phyloP scores from a whole-genome alignment of 2,329 filamentous ascomycete species.

The Curvularia lunata region DNA sequence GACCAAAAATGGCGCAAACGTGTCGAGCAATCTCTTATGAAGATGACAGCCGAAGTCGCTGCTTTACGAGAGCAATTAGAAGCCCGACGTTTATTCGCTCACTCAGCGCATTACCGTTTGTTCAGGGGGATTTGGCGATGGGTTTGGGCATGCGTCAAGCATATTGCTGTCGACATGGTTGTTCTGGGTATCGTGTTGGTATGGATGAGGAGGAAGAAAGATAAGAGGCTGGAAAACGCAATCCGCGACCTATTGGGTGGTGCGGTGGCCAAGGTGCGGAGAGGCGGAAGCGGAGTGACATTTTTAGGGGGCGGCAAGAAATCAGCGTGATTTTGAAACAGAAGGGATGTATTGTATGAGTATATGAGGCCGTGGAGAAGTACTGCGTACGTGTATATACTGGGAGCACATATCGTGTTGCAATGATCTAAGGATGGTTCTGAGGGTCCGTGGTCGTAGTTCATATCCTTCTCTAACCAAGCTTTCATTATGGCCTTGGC shows the following conservation, averaged over 20 bases:
- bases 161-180: conserved; percentile 74
- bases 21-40: conserved; percentile 84
- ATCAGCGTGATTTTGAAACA: background rate
- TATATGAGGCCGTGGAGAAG: background rate
- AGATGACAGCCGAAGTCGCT: conserved; percentile 90
- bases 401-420: background rate
- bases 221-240: conserved; percentile 75
- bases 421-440: no score
- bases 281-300: conserved; percentile 39
- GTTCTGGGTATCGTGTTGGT: conserved; percentile 70
- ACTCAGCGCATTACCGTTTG: conserved; percentile 65
- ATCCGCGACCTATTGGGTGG: conserved; percentile 67
- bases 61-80: conserved; percentile 91
- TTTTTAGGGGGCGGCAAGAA: conserved; percentile 28
- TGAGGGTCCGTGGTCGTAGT: no score
- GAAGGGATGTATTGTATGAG: background rate
- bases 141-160: conserved; percentile 76
- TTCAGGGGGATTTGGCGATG: conserved; percentile 59
- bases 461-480: no score
- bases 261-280: conserved; percentile 49
- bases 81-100: conserved; percentile 72
- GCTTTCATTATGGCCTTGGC: no score
- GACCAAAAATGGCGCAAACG: conserved; percentile 75
- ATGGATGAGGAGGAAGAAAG: conserved; percentile 75
- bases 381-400: background rate